phyloP scores from a whole-genome alignment of 495 filamentous ascomycete species.

The Aspergillus heteromorphus region DNA sequence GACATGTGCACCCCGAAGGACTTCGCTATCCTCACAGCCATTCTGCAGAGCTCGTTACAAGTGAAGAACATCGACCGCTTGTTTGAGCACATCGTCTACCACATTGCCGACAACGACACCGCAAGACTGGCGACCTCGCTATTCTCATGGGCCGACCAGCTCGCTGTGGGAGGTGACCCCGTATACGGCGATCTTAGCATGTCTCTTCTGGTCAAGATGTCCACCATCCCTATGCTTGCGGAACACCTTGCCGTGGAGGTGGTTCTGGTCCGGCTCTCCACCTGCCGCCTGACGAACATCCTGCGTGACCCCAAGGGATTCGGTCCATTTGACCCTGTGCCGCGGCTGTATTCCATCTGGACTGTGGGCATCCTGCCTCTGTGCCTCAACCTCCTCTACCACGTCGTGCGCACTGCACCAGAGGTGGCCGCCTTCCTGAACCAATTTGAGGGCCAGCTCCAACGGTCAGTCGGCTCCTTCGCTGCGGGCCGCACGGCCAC shows the following conservation, averaged over 20 bases:
- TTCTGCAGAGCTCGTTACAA: constrained; percentile 74
- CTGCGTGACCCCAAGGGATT: constrained; percentile 64
- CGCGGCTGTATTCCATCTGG: constrained; percentile 75
- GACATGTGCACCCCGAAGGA: constrained; percentile 58
- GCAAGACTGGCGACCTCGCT: constrained; percentile 78
- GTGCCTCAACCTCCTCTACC: constrained; percentile 81
- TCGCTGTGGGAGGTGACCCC: constrained; percentile 69
- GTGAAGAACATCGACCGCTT: constrained; percentile 47
- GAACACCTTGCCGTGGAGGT: constrained; percentile 85
- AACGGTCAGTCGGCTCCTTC: constrained; percentile 57
- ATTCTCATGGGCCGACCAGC: constrained; percentile 89
- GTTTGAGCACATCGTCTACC: constrained; percentile 57
- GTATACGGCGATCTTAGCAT: constrained; percentile 88
- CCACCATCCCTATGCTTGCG: constrained; percentile 71
- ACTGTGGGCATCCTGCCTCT: constrained; percentile 79
- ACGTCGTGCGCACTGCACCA: constrained; percentile 70
- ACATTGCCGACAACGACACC: constrained; percentile 57
- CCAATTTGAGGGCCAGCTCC: constrained; percentile 70
- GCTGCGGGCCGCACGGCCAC: constrained; percentile 39
- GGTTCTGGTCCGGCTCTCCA: constrained; percentile 67
- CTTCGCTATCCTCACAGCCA: constrained; percentile 81
- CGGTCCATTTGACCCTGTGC: constrained; percentile 58
- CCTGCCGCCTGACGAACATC: constrained; percentile 67
- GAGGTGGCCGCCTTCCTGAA: constrained; percentile 85
- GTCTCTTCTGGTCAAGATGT: constrained; percentile 82